Conservation (phyloP, 2,329 filamentous ascomycete species). For the Orbilia brochopaga region DNA sequence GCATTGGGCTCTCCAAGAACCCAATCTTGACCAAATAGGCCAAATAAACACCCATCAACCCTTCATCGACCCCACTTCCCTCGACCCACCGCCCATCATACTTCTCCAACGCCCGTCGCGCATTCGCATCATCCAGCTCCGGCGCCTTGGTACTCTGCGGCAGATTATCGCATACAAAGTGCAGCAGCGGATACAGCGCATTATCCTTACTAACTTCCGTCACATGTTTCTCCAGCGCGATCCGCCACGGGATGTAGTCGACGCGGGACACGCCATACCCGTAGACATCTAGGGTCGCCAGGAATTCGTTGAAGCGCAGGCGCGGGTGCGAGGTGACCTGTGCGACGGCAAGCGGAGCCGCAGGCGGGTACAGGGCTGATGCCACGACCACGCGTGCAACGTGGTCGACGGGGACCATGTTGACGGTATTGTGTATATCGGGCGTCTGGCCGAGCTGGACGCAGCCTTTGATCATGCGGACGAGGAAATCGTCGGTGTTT, state of each 20-base stretch:
- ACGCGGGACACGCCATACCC: constrained; percentile 74
- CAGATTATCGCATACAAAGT: constrained; percentile 74
- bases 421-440: constrained; percentile 82
- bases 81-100: constrained; percentile 67
- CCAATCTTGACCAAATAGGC: constrained; percentile 68
- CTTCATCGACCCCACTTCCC: constrained; percentile 65
- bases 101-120: constrained; percentile 66
- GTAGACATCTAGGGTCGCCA: constrained; percentile 72
- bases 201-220: constrained; percentile 69
- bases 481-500: constrained; percentile 87
- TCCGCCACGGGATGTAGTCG: constrained; percentile 72
- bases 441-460: constrained; percentile 77
- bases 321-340: constrained; percentile 82
- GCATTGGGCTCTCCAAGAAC: constrained; percentile 65
- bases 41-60: constrained; percentile 69
- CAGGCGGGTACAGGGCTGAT: constrained; percentile 69
- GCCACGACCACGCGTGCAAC: constrained; percentile 82
- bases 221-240: constrained; percentile 72
- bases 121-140: constrained; percentile 75
- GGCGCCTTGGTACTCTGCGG: constrained; percentile 73
- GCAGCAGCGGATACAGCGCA: constrained; percentile 76
- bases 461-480: constrained; percentile 85
- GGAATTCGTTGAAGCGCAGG: constrained; percentile 76
- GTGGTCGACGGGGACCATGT: constrained; percentile 84
- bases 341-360: constrained; percentile 65